phyloP scores from a whole-genome alignment of 805 yeast species.

The Candida silvatica region DNA sequence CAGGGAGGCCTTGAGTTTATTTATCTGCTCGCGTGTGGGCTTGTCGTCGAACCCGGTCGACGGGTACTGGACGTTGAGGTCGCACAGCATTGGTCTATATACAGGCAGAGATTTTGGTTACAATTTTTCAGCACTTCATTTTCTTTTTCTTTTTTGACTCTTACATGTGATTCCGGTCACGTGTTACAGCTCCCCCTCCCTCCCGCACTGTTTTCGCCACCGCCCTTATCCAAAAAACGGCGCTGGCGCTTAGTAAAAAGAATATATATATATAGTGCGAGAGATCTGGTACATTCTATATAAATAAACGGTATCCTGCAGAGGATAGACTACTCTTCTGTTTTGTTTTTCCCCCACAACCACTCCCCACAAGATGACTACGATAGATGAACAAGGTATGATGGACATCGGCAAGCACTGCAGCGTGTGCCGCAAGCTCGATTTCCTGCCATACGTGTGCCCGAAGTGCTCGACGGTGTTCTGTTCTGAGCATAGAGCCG shows the following conservation, averaged over 20 bases:
- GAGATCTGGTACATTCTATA: too few species aligned
- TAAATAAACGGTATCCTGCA: too few species aligned
- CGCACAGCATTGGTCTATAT: conserved; percentile 39
- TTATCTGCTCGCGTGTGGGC: conserved; percentile 34
- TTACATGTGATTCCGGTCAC: too few species aligned
- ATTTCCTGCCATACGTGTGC: conserved; percentile 52
- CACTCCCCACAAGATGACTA: conserved; percentile 7
- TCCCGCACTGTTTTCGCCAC: too few species aligned
- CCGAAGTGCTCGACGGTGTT: conserved; percentile 29
- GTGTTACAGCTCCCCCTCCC: too few species aligned
- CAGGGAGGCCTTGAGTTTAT: conserved; percentile 38
- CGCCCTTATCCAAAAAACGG: too few species aligned
- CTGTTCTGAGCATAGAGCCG: conserved; percentile 41
- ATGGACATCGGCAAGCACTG: conserved; percentile 56
- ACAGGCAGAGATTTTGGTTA: background rate
- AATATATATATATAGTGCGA: too few species aligned
- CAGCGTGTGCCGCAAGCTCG: conserved; percentile 39
- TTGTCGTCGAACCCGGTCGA: conserved; percentile 34
- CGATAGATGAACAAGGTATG: conserved; percentile 24
- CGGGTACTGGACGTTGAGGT: conserved; percentile 73
- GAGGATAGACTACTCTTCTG: too few species aligned
- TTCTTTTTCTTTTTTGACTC: background rate
- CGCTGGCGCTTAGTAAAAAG: too few species aligned
- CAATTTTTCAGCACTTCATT: background rate
- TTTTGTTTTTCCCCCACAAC: too few species aligned